Base-by-base conservation (phyloP, 163 green algal genomes). In the Scenedesmus sp. region DNA sequence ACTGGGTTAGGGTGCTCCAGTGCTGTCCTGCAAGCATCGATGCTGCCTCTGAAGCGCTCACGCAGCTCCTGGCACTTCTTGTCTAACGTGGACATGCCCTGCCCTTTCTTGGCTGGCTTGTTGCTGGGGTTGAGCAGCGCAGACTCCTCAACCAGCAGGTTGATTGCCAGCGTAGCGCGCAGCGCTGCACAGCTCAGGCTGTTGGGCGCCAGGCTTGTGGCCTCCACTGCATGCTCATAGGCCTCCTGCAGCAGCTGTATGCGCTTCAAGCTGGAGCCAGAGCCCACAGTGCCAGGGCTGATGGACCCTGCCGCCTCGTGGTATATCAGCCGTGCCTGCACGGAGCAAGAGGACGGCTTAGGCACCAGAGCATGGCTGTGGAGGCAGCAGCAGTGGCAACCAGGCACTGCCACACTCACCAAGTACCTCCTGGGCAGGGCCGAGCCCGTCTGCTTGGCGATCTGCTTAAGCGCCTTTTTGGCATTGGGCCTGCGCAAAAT, bases 291-390 rank as follows among this genome's bases (percentile, higher is more conserved):
- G 33, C 86, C 68, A n/a, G 61, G 46, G 83, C 70, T 89, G 51
- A 81, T 59, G 18, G 79, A 53, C n/a, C 85, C 85, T 22, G 94
- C 93, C 61, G 93, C 94, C 87, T 97, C 95, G 87, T 97, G 95
- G 81, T 96, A 96, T n/a, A 96, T 83, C 51, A 97, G 56, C 0
- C 95, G 92, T 18, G 95, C 95, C 95, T 97, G 90, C 26, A 81
- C 40, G 35, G 26, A 49, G 51, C 80, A 33, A 3, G 4, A 82
- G 33, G 65, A 10, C 35, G 42, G 26, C 9, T 59, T n/a, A 10
- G 46, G 59, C 24, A 46, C 65, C 46, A 43, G 51, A 76, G 65
- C 65, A 40, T 40, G 65, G 65, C 65, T 40, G 30, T 22, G 65
- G 65, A 76, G 65, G 65, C 65, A 76, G 65, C 65, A 76, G 65